Evolutionary conservation across 495 filamentous ascomycete species (phyloP).

Genomic region (Cetradonia linearis): DNA sequence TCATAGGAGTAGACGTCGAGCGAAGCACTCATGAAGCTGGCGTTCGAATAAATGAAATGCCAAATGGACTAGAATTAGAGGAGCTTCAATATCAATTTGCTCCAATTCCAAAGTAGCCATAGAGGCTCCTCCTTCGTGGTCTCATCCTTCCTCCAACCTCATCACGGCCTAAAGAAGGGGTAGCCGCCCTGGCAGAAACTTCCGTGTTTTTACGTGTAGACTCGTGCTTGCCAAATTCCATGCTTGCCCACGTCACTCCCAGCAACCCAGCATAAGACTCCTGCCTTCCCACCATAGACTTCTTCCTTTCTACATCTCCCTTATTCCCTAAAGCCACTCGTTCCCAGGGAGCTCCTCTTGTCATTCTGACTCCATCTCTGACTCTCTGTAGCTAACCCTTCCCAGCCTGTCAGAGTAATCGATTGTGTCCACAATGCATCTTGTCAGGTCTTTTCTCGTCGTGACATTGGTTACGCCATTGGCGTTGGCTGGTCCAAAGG

Average conservation of each 20-base stretch:
- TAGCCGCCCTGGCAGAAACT: not conserved
- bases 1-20: not conserved
- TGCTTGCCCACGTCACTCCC: not conserved
- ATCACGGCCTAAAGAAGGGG: not conserved
- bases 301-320: conserved; percentile 12
- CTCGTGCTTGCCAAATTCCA: not conserved
- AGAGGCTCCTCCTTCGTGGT: not conserved
- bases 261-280: not conserved
- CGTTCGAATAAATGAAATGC: not conserved
- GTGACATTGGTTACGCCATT: conserved; percentile 3
- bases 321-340: conserved; percentile 10
- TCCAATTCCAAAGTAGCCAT: not conserved
- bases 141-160: not conserved
- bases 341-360: conserved; percentile 3
- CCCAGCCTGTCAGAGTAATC: not conserved
- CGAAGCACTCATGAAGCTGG: not conserved
- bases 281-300: not conserved
- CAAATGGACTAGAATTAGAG: not conserved
- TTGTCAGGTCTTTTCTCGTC: conserved; percentile 4
- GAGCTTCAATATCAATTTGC: not conserved
- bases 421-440: conserved; percentile 9
- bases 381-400: not conserved
- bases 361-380: not conserved
- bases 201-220: not conserved
- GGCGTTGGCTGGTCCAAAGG: conserved; percentile 11